A percentile compares a stretch with the other conserved stretches of the same genome.
These are phyloP conservation scores for Marsdenia floribunda DNA, from an alignment of 257 asterid genomes.

Conservation along the genomic window DNA sequence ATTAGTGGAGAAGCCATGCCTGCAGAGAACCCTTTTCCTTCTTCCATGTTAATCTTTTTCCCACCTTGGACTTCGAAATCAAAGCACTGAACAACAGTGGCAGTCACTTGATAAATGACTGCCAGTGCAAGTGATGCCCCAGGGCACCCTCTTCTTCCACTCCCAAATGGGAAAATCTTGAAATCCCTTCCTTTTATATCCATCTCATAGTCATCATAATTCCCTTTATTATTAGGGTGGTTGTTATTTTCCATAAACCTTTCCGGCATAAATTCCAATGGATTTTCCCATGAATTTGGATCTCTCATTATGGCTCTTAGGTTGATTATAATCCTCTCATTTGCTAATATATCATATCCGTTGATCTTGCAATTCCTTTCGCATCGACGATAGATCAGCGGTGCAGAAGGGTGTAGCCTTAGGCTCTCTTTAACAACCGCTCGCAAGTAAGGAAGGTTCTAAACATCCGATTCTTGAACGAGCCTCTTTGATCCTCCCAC, in stretches of 20 bases:
- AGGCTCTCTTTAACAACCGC: conserved; percentile 53
- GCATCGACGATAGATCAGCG: conserved; percentile 35
- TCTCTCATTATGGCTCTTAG: conserved; percentile 54
- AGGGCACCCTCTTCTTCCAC: conserved; percentile 66
- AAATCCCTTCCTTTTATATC: conserved; percentile 49
- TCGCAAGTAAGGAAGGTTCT: conserved; percentile 49
- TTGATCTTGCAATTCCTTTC: conserved; percentile 39
- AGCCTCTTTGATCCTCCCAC: conserved; percentile 39
- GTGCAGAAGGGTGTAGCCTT: conserved; percentile 58
- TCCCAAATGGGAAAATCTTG: conserved; percentile 51
- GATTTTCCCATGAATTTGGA: conserved; percentile 44
- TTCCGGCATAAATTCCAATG: conserved; percentile 46
- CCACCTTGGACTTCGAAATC: conserved; percentile 38
- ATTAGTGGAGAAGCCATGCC: conserved; percentile 27
- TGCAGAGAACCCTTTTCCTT: conserved; percentile 39
- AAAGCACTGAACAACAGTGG: conserved; percentile 56
- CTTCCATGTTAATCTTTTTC: conserved; percentile 46
- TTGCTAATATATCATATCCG: conserved; percentile 40
- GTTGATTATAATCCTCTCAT: conserved; percentile 40
- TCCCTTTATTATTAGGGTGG: too few species aligned
- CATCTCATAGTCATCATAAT: conserved; percentile 9
- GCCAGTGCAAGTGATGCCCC: conserved; percentile 48
- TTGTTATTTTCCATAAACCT: conserved; percentile 26
- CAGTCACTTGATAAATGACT: conserved; percentile 47
- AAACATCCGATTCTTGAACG: conserved; percentile 48